Conservation (phyloP, 2,329 filamentous ascomycete genomes). For the Scytalidium sp. region DNA sequence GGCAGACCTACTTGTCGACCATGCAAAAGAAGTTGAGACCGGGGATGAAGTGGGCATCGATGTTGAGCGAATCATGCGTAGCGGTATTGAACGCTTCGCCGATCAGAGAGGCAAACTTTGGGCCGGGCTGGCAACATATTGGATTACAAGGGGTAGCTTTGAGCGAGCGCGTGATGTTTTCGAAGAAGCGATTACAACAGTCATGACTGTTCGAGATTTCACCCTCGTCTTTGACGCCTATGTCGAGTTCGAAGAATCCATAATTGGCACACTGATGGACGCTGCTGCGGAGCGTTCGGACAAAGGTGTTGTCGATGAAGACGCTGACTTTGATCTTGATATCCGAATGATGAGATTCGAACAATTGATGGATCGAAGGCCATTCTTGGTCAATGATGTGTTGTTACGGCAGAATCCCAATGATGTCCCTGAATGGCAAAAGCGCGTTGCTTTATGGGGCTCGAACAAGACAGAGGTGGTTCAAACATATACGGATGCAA, state of each 20-base stretch:
- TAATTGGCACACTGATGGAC: constrained; percentile 90
- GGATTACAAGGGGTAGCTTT: constrained; percentile 90
- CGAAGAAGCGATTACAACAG: constrained; percentile 93
- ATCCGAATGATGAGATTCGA: constrained; percentile 98
- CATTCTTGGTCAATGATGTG: constrained; percentile 95
- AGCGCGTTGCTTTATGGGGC: constrained; percentile 92
- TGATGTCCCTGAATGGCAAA: constrained; percentile 96
- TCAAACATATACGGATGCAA: constrained; percentile 91
- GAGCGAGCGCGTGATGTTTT: constrained; percentile 91
- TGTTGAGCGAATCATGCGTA: constrained; percentile 88
- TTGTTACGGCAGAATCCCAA: constrained; percentile 93
- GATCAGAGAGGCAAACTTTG: constrained; percentile 94
- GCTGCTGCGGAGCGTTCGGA: constrained; percentile 76
- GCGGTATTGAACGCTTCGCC: constrained; percentile 84
- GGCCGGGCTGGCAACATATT: constrained; percentile 93
- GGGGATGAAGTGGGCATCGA: constrained; percentile 80
- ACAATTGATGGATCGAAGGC: constrained; percentile 93
- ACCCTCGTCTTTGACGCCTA: constrained; percentile 96
- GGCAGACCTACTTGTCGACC: constrained; percentile 89
- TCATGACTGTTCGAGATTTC: constrained; percentile 98
- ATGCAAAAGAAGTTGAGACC: constrained; percentile 82
- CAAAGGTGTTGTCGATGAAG: constrained; percentile 72
- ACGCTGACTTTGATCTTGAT: constrained; percentile 90
- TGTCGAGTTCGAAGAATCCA: constrained; percentile 93
- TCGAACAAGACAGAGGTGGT: constrained; percentile 90